These are phyloP conservation scores for Epichloe sylvatica DNA, from an alignment of 2,329 filamentous ascomycete species.

Conservation along the genomic window DNA sequence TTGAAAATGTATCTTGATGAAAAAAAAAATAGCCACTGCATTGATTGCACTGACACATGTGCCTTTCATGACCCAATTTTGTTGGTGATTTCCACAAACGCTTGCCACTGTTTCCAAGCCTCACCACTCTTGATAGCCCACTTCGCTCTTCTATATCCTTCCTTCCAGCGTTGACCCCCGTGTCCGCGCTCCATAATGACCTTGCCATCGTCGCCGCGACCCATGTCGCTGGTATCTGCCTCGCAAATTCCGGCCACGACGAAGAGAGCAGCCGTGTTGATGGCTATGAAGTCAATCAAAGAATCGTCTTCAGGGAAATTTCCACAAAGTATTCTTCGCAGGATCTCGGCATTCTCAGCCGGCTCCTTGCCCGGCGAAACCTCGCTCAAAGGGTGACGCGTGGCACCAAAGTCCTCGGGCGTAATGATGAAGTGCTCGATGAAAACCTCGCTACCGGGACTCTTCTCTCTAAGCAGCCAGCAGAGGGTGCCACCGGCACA, in stretches of 20 bases:
- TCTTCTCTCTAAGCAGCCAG: conserved; percentile 57
- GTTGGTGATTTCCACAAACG: conserved; percentile 76
- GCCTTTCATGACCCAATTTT: conserved; percentile 15
- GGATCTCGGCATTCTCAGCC: conserved; percentile 71
- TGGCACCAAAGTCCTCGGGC: conserved; percentile 78
- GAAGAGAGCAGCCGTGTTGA: conserved; percentile 83
- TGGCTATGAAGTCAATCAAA: conserved; percentile 82
- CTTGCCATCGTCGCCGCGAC: conserved; percentile 62
- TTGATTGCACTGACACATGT: not conserved
- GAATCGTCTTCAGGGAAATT: conserved; percentile 64
- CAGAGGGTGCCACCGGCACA: conserved; percentile 80
- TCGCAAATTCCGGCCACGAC: conserved; percentile 81
- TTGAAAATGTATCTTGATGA: not conserved
- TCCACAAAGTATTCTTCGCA: conserved; percentile 62
- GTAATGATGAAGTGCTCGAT: conserved; percentile 66
- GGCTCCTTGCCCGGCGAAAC: conserved; percentile 81
- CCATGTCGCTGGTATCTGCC: conserved; percentile 66
- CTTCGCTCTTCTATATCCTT: conserved; percentile 72
- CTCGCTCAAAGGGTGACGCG: conserved; percentile 54
- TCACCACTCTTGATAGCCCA: conserved; percentile 80
- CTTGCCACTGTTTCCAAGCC: conserved; percentile 69
- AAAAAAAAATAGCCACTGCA: not conserved
- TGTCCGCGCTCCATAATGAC: conserved; percentile 74
- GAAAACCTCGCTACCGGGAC: conserved; percentile 28
- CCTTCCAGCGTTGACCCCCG: conserved; percentile 83